Base-by-base conservation (phyloP, 805 yeast species). In the Spencermartinsiella europaea region DNA sequence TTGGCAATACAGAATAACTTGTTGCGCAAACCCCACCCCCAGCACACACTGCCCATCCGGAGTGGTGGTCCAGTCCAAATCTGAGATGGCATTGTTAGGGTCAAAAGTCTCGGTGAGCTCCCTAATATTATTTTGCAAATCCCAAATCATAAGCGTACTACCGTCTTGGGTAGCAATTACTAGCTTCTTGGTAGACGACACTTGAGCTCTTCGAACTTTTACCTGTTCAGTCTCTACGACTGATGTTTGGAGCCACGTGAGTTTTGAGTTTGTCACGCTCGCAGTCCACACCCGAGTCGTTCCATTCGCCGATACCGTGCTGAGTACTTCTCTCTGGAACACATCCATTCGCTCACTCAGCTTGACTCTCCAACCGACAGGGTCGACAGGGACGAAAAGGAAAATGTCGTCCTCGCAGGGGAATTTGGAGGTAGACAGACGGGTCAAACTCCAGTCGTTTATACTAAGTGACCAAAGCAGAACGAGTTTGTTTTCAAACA, bases 31-130 rank as follows among this genome's bases (percentile, higher is more conserved):
- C 0, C 96, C 96, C 34, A 89, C 80, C 0, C 95, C 83, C 25
- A 90, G 68, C 4, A 90, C 77, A 36, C 89, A 83, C 58, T 81
- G 86, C 31, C 79, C 76, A 47, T 69, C 73, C 10, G 70, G 71
- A 1, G 83, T 80, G 44, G 83, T 76, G 0, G 95, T 85, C 97
- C 97, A 90, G 65, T 90, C 97, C 21, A 90, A 69, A 61, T 89
- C 96, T 20, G 72, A 64, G 5, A 89, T 79, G 3, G 47, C 34
- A 8, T 58, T 58, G 3, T 50, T 50, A 14, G 51, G 46, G 8
- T 63, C 74, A 51, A 71, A 74, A 1, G 47, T 44, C 46, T 70
- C 74, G 40, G 71, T 71, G 55, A 77, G 84, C 59, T 85, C 95
- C 44, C 86, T 64, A 1, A 85, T 79, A 3, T 81, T 77, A 25